Base-by-base conservation (phyloP, 208 protist species). In the Leishmania mexicana region DNA sequence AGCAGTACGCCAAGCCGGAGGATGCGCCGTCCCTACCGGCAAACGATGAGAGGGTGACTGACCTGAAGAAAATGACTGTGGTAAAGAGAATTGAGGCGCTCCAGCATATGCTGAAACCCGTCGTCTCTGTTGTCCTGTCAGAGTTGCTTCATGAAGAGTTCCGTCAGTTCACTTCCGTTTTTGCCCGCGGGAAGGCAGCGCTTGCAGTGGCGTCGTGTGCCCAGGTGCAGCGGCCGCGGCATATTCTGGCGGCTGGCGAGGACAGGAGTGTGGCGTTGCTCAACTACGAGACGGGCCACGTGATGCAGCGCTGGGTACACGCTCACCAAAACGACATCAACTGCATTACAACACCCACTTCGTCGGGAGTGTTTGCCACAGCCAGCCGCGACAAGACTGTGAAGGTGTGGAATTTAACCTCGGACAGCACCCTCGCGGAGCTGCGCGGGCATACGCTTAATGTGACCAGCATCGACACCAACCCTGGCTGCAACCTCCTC, bases 221-320 rank as follows among this genome's bases (percentile, higher is more conserved):
- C 38, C 73, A 73, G 17, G 84, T 83, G 67, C 84, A 90, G 67
- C 81, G 81, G 38, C 83, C 90, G 65, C 83, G 79, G 40, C 88
- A 93, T 67, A 72, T 94, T 10, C 81, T 96, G 78, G 84, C 84
- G 2, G 90, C 72, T 31, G 88, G 89, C 17, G 90, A 95, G 73
- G 90, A 95, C 86, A 85, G 89, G 51, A 89, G 83, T 60, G 72
- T 95, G 47, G 87, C 86, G 42, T 76, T 94, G 67, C 62, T 93
- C 62, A 89, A 92, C 81, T 94, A 93, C 79, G 89, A 93, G 58
- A 92, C 90, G 15, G 92, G 91, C 51, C 87, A 93, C 76, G 87
- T 91, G n/a, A 79, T 88, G 73, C 83, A 80, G 51, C 86, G 83
- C 70, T 95, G 88, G 88, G 83, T 85, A 57, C 81, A 85, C 49